Base-by-base conservation (phyloP, 768 basidiomycete genomes). In the Lactifluus pinguis region DNA sequence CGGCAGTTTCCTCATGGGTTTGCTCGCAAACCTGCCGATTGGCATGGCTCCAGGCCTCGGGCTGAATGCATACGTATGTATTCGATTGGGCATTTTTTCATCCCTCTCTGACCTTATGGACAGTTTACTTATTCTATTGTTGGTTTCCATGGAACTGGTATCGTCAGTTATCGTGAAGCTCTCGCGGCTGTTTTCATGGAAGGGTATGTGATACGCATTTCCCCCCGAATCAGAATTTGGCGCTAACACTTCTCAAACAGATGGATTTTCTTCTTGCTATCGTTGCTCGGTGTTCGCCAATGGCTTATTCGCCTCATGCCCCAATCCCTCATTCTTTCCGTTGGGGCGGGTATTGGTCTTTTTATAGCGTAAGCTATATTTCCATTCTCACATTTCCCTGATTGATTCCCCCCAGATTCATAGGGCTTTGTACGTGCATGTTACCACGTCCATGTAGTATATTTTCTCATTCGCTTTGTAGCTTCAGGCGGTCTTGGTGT, bases 271-370 rank as follows among this genome's bases (percentile, higher is more conserved):
- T 80, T 92, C 63, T 65, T 86, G 68, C 75, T 94, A 14, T 91
- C 90, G 0, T 71, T 94, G 21, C 75, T 93, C 34, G 92, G 92
- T 62, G 78, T 94, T 55, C 89, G 92, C 52, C 90, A 92, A 75
- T 94, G 90, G 92, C 79, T 94, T 5, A 89, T 86, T 14, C 83
- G 92, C 15, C 81, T 91, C 58, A 92, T 94, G 83, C 92, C 92
- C 1, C 87, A 89, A 64, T 92, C 91, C 3, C 79, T 94, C 30
- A 84, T 92, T 4, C 79, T 92, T 57, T 86, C 91, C 2, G 88
- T 92, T 11, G 92, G 91, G 47, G 83, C 88, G 41, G 92, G 91
- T 60, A 92, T 94, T 67, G 92, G 92, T 61, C 72, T 94, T 17
- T 94, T 89, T 73, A 89, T 94, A 65, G 89, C 90, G 34, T 39